phyloP scores from a whole-genome alignment of 2,329 filamentous ascomycete genomes.

The Scedosporium apiospermum region DNA sequence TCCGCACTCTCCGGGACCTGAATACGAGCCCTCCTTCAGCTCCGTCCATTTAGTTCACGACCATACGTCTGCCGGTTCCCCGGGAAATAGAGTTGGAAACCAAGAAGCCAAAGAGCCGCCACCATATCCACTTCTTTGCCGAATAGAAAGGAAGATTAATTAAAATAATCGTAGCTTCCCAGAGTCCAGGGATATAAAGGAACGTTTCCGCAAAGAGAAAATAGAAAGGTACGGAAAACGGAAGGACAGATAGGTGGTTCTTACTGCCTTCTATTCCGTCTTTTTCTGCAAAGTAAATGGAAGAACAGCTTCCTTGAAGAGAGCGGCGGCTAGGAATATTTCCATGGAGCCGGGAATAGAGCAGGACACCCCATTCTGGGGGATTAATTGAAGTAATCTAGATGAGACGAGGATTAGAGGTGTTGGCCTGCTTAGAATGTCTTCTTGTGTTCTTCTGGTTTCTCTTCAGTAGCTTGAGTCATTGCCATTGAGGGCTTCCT shows the following conservation, averaged over 20 bases:
- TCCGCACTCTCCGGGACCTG: not conserved
- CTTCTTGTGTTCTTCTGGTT: not conserved
- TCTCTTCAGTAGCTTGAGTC: not conserved
- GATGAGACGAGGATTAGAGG: not conserved
- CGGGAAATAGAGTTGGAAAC: not conserved
- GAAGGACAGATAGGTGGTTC: not conserved
- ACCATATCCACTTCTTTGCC: not conserved
- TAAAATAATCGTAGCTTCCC: not conserved
- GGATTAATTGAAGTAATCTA: not conserved
- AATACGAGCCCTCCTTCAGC: not conserved
- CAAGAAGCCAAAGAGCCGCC: not conserved
- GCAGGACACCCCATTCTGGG: not conserved
- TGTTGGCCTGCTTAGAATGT: not conserved
- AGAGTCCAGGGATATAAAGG: not conserved
- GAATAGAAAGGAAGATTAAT: not conserved
- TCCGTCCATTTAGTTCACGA: too few relatives aligned
- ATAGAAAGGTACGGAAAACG: not conserved
- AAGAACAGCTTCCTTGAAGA: not conserved
- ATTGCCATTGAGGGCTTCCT: too few relatives aligned
- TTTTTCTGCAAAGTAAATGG: not conserved
- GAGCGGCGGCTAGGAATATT: not conserved
- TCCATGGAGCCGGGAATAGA: not conserved
- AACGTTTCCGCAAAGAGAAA: not conserved
- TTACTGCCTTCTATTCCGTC: too few relatives aligned
- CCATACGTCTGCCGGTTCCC: not conserved